Evolutionary conservation across 2,329 filamentous ascomycete species (phyloP).

Genomic region (Pseudogymnoascus sp.): DNA sequence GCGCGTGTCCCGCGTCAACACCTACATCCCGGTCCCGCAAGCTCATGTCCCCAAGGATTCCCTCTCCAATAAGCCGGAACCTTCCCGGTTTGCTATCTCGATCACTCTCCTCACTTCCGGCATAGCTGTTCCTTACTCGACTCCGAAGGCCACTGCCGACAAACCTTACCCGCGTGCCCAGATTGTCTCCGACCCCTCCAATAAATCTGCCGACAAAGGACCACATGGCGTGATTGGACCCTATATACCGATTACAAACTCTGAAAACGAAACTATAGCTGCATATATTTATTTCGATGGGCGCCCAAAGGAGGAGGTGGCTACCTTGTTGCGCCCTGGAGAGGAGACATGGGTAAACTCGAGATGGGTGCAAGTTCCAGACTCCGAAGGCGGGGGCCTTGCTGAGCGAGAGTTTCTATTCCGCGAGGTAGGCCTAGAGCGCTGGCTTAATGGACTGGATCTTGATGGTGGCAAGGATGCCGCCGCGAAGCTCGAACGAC

Average conservation of each 20-base stretch:
- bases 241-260: slow-evolving; percentile 88
- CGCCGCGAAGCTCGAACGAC: slow-evolving; percentile 83
- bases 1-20: slow-evolving; percentile 84
- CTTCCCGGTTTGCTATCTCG: slow-evolving; percentile 94
- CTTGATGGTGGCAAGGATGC: slow-evolving; percentile 83
- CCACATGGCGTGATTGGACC: slow-evolving; percentile 62
- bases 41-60: slow-evolving; percentile 64
- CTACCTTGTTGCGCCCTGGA: slow-evolving; percentile 81
- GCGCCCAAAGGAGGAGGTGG: slow-evolving; percentile 90
- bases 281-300: slow-evolving; percentile 99
- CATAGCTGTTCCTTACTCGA: slow-evolving; percentile 85
- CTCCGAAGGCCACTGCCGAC: slow-evolving; percentile 69
- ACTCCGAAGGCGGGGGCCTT: slow-evolving; percentile 84
- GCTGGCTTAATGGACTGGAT: slow-evolving; percentile 94
- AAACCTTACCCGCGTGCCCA: slow-evolving; percentile 78
- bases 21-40: slow-evolving; percentile 92
- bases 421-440: slow-evolving; percentile 89
- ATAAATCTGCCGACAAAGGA: slow-evolving; percentile 44
- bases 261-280: slow-evolving; percentile 92
- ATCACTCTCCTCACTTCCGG: slow-evolving; percentile 90
- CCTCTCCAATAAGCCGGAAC: slow-evolving; percentile 69
- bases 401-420: slow-evolving; percentile 97
- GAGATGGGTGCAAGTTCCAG: slow-evolving; percentile 90
- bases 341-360: slow-evolving; percentile 99
- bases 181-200: slow-evolving; percentile 67